Evolutionary conservation across 1,284 basidiomycete species (phyloP).

Genomic region (Ustilago sp.): DNA sequence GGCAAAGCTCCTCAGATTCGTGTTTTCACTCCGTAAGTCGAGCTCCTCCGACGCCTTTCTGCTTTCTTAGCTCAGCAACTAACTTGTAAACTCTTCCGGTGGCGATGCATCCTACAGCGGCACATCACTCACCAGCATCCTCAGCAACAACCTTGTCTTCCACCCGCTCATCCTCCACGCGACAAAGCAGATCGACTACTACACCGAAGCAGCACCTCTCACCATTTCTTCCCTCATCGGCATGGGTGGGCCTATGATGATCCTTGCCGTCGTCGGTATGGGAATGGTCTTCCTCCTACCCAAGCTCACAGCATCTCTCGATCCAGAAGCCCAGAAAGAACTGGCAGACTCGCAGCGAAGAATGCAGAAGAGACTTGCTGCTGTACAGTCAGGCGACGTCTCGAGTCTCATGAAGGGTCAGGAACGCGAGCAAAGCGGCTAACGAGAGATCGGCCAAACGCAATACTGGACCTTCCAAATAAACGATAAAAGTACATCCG

Average conservation of each 20-base stretch:
- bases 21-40: constrained; percentile 45
- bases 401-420: constrained; percentile 37
- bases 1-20: constrained; percentile 47
- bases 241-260: constrained; percentile 52
- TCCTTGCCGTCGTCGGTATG: constrained; percentile 43
- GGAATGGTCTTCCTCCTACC: constrained; percentile 42
- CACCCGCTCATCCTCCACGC: constrained; percentile 50
- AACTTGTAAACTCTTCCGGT: background rate
- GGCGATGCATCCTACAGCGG: constrained; percentile 18
- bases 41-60: background rate
- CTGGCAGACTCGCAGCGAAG: constrained; percentile 42
- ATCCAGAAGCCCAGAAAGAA: constrained; percentile 54
- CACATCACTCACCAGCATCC: constrained; percentile 38
- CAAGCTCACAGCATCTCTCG: constrained; percentile 45
- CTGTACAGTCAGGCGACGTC: constrained; percentile 53
- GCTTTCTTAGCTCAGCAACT: background rate
- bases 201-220: constrained; percentile 43
- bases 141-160: constrained; percentile 31
- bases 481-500: constrained; percentile 1
- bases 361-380: constrained; percentile 54
- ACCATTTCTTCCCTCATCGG: constrained; percentile 43
- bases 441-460: constrained; percentile 25
- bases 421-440: constrained; percentile 16
- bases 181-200: constrained; percentile 43
- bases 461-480: constrained; percentile 27